phyloP scores from a whole-genome alignment of 2,329 filamentous ascomycete genomes.

The Aspergillus pseudoviridinutans region DNA sequence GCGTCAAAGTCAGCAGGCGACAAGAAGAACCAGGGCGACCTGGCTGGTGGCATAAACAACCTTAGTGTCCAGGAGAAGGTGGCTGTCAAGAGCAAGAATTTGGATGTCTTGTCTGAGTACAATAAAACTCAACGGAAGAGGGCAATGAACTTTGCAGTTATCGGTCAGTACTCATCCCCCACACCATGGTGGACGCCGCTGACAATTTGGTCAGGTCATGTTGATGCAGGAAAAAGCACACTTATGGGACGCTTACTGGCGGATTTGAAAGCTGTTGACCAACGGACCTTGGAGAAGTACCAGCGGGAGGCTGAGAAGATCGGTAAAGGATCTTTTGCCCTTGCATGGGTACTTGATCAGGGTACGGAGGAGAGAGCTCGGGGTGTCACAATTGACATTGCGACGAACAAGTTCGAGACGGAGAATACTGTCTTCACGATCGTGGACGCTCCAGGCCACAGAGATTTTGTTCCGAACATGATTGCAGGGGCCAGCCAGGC shows the following conservation, averaged over 20 bases:
- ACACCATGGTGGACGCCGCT: constrained; percentile 10
- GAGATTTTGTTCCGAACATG: constrained; percentile 98
- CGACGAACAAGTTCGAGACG: constrained; percentile 91
- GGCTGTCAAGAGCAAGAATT: constrained; percentile 66
- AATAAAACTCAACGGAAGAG: constrained; percentile 72
- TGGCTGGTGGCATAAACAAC: constrained; percentile 47
- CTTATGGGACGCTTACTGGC: constrained; percentile 92
- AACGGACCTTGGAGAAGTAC: constrained; percentile 83
- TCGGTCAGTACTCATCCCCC: constrained; percentile 56
- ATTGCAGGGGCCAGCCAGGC: constrained; percentile 94
- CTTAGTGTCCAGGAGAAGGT: constrained; percentile 49
- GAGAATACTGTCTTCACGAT: constrained; percentile 85
- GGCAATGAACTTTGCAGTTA: constrained; percentile 85
- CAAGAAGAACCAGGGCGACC: constrained; percentile 40
- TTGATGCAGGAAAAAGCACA: constrained; percentile 96
- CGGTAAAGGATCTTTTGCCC: constrained; percentile 90
- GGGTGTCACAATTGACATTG: constrained; percentile 95
- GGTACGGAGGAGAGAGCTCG: constrained; percentile 81
- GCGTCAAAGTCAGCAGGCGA: constrained; percentile 37
- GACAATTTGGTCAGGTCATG: constrained; percentile 62
- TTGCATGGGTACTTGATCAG: constrained; percentile 96
- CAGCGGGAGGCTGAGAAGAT: constrained; percentile 83
- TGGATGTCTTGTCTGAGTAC: constrained; percentile 80
- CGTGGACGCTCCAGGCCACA: constrained; percentile 88
- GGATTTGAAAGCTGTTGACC: constrained; percentile 82